Evolutionary conservation across 257 asterid species (phyloP).

Genomic region (Gentiana macrophylla): DNA sequence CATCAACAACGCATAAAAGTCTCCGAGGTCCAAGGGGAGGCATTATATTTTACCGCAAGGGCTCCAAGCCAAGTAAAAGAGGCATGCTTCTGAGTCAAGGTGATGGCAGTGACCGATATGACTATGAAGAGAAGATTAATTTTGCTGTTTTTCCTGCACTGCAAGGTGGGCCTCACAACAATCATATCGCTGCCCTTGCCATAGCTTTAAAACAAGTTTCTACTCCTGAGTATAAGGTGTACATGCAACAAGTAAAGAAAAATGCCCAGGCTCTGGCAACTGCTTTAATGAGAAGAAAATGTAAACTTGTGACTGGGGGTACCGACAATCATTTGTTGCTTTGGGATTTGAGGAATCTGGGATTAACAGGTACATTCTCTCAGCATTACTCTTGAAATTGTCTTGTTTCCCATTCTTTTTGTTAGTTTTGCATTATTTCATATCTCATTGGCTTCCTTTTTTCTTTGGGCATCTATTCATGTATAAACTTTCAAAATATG

Average conservation of each 20-base stretch:
- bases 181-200: conserved; percentile 86
- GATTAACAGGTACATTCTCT: conserved; percentile 50
- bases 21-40: conserved; percentile 95
- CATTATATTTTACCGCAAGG: conserved; percentile 75
- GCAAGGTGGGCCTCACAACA: conserved; percentile 94
- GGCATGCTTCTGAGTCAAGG: conserved; percentile 66
- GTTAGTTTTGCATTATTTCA: neutral
- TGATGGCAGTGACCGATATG: conserved; percentile 58
- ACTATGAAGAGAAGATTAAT: conserved; percentile 81
- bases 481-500: neutral
- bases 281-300: conserved; percentile 51
- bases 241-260: conserved; percentile 81
- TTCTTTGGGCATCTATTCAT: neutral
- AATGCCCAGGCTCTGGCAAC: conserved; percentile 72
- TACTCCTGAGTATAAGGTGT: conserved; percentile 58
- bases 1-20: conserved; percentile 90
- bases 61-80: conserved; percentile 65
- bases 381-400: neutral
- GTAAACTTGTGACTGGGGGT: conserved; percentile 78
- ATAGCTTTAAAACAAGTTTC: conserved; percentile 83
- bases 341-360: conserved; percentile 80
- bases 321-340: conserved; percentile 75
- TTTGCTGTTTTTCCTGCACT: conserved; percentile 84
- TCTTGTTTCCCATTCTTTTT: neutral
- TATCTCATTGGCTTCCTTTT: neutral